Percentiles rank a stretch among this genome's conserved stretches.
phyloP scores from a whole-genome alignment of 192 early-diverging fungal species.

The Haplosporangium gracile region DNA sequence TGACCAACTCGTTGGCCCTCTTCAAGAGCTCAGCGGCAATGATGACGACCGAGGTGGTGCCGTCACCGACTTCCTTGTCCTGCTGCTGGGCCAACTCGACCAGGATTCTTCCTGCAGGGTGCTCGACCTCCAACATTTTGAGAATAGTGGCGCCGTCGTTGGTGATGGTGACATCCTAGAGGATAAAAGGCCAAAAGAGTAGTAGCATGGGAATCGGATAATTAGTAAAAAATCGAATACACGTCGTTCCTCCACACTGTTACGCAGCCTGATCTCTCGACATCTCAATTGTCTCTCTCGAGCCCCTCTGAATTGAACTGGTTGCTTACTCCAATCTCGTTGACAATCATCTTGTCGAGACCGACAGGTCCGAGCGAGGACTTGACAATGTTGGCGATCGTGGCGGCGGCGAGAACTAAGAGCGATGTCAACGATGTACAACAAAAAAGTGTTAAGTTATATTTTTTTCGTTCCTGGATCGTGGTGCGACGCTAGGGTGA shows the following conservation, averaged over 20 bases:
- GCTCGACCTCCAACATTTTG: constrained; percentile 97
- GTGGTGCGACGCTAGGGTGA: neutral
- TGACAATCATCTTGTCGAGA: constrained; percentile 99
- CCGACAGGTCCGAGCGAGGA: constrained; percentile 98
- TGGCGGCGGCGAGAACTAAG: constrained; percentile 92
- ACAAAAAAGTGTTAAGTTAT: neutral
- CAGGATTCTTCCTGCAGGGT: constrained; percentile 95
- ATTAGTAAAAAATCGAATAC: neutral
- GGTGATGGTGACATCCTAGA: constrained; percentile 96
- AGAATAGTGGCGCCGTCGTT: constrained; percentile 99
- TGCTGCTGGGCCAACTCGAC: constrained; percentile 99
- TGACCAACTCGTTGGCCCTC: constrained; percentile 96
- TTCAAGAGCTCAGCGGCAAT: constrained; percentile 97
- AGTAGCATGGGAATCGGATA: neutral
- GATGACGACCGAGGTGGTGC: constrained; percentile 99
- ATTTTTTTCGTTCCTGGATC: neutral
- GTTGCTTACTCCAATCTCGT: constrained; percentile 94
- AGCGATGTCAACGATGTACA: constrained; percentile 20
- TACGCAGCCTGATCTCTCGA: constrained; percentile 11
- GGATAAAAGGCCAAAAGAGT: neutral
- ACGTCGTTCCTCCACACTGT: neutral
- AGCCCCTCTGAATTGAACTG: neutral
- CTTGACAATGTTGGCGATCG: constrained; percentile 99
- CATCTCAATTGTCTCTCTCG: neutral
- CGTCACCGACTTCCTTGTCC: constrained; percentile 99